Conservation (phyloP, 2,329 filamentous ascomycete genomes). For the Claviceps purpurea region DNA sequence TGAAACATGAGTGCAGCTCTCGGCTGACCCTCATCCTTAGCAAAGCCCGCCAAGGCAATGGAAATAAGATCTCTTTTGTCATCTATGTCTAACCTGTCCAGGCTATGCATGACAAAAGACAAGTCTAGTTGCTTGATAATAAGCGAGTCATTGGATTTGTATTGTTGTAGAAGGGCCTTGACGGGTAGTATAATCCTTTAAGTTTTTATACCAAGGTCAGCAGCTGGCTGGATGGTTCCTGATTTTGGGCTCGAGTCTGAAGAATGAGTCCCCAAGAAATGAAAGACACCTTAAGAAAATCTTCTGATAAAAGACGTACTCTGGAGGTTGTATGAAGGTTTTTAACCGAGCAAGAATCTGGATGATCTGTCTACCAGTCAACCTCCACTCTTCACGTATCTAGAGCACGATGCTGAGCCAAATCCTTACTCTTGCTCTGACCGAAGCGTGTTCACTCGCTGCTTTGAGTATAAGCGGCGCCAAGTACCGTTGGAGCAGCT, state of each 20-base stretch:
- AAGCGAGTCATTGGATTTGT: slow-evolving; percentile 60
- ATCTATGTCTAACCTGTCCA: slow-evolving; percentile 33
- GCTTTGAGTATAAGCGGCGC: slow-evolving; percentile 76
- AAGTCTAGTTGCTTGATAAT: slow-evolving; percentile 82
- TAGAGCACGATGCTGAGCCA: neutral
- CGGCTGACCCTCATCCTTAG: slow-evolving; percentile 18
- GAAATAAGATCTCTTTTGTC: slow-evolving; percentile 65
- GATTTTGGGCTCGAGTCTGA: neutral
- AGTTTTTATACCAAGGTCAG: slow-evolving; percentile 1
- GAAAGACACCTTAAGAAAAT: neutral
- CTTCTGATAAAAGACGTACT: slow-evolving; percentile 20
- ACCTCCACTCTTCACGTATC: neutral
- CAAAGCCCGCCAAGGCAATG: slow-evolving; percentile 21
- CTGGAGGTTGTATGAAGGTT: slow-evolving; percentile 38
- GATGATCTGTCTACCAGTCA: slow-evolving; percentile 30
- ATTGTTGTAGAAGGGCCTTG: slow-evolving; percentile 72
- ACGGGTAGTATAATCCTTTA: slow-evolving; percentile 66
- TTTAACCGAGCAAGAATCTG: slow-evolving; percentile 38
- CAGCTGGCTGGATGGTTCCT: neutral
- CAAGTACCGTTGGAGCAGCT: slow-evolving; percentile 65
- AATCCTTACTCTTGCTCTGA: slow-evolving; percentile 56
- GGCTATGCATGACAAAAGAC: slow-evolving; percentile 75
- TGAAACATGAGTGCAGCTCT: slow-evolving; percentile 57
- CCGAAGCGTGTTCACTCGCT: slow-evolving; percentile 63
- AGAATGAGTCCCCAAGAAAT: no score